Percentiles rank a stretch among this genome's conserved stretches.
These are phyloP conservation scores for Talaromyces sp. DNA, from an alignment of 2,329 filamentous ascomycete genomes.

Conservation along the genomic window DNA sequence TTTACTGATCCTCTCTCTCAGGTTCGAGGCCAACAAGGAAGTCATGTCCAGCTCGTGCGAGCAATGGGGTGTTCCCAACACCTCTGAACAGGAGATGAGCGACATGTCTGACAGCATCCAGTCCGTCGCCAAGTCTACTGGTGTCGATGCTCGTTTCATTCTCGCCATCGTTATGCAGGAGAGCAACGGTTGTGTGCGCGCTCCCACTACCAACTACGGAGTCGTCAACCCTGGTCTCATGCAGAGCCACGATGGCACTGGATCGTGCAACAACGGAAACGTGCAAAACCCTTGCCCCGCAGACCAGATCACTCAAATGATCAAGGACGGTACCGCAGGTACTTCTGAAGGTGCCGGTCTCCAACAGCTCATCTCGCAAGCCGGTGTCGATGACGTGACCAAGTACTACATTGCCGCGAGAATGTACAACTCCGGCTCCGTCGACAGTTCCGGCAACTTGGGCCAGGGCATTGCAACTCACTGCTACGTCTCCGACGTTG, in stretches of 20 bases:
- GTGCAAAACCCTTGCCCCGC: constrained; percentile 6
- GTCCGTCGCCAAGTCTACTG: constrained; percentile 20
- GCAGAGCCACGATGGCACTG: constrained; percentile 33
- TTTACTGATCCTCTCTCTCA: neutral
- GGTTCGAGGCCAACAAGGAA: constrained; percentile 7
- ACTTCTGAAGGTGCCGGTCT: constrained; percentile 22
- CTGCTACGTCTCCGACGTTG: constrained; percentile 49
- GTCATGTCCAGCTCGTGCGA: constrained; percentile 5
- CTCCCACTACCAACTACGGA: constrained; percentile 31
- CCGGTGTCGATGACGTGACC: constrained; percentile 10
- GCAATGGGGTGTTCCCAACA: constrained; percentile 8
- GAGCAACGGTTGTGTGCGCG: constrained; percentile 35
- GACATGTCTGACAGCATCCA: constrained; percentile 26
- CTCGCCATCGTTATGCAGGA: constrained; percentile 38
- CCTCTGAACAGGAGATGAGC: constrained; percentile 16
- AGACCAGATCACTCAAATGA: constrained; percentile 21
- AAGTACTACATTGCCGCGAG: constrained; percentile 21
- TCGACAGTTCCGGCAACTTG: constrained; percentile 21
- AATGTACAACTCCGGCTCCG: constrained; percentile 30
- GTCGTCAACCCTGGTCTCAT: constrained; percentile 37
- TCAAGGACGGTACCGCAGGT: constrained; percentile 24
- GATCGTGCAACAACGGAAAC: constrained; percentile 23
- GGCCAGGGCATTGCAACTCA: constrained; percentile 34
- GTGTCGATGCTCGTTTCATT: constrained; percentile 34
- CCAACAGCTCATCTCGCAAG: constrained; percentile 18